Evolutionary conservation across 2,329 filamentous ascomycete genomes (phyloP), one percentile per base, ranked within the genome.

Genomic region (Colletotrichum sp.): DNA sequence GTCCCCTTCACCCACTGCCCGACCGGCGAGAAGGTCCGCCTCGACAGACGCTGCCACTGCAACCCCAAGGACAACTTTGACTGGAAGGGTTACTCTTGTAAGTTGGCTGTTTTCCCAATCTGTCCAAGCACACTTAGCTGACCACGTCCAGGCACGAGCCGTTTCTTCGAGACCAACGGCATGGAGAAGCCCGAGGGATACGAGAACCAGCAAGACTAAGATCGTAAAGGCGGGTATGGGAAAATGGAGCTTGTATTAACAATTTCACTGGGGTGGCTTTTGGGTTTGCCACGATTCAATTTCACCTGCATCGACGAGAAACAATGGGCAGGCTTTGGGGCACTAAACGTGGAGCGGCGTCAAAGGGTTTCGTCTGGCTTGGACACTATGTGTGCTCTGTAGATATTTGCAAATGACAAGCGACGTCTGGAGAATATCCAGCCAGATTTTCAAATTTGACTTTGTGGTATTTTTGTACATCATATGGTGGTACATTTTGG

Each of bases 61-160:
- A 96, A 99, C 83, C 96, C 97, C 9, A 93, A 94, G 82, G 95
- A 99, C 76, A 99, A 99, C 89, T 99, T 99, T 89, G 97, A 99
- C 87, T 99, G 98, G 98, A 98, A 98, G 86, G 95, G 95, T 69
- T 99, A 98, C 85, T 98, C 95, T 84, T 99, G 96, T 98, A 92
- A 89, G 95, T 89, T 69, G 21, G n/a, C n/a, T 52, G 26, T 7
- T 12, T 12, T 28, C 9, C 28, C 5, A 24, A 18, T 12, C 24
- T 4, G 9, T 15, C 4, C 9, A 15, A 5, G 15, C 39, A n/a
- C 8, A 10, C 5, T 12, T 6, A 36, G 18, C 76, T 78, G 55
- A 71, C 8, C 4, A 24, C 4, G 30, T 34, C 8, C 76, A 96
- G 95, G 95, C 88, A 98, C 96, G 69, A 92, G 94, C 39, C 92